Evolutionary conservation across 2,329 filamentous ascomycete species (phyloP).

Genomic region (Aspergillus nomiae): DNA sequence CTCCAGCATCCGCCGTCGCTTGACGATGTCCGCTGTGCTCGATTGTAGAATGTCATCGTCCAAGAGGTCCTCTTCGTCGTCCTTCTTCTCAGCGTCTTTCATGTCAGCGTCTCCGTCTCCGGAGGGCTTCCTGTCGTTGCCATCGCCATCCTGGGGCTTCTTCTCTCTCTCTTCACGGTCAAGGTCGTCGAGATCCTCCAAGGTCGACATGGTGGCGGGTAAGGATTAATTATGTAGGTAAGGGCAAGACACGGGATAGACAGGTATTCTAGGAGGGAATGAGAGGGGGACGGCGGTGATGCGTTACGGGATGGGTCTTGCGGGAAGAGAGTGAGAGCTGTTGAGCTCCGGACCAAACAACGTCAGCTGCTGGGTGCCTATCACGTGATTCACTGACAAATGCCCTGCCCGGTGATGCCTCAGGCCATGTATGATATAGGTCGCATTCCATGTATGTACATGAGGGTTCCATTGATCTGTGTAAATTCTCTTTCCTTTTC

Average conservation of each 20-base stretch:
- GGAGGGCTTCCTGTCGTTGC: slow-evolving; percentile 58
- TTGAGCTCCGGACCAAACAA: slow-evolving; percentile 38
- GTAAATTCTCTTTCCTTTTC: background rate
- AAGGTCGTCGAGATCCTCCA: slow-evolving; percentile 89
- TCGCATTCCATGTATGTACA: background rate
- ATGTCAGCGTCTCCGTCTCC: slow-evolving; percentile 81
- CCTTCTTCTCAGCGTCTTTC: slow-evolving; percentile 73
- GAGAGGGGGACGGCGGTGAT: slow-evolving; percentile 7
- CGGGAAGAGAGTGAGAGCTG: slow-evolving; percentile 18
- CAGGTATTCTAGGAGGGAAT: background rate
- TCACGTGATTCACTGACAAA: slow-evolving; percentile 34
- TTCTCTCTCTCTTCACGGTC: slow-evolving; percentile 76
- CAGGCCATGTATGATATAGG: background rate
- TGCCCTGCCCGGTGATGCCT: slow-evolving; percentile 3
- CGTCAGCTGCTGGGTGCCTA: slow-evolving; percentile 32
- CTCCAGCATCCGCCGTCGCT: slow-evolving; percentile 86
- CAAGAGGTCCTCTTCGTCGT: slow-evolving; percentile 76
- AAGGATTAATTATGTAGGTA: background rate
- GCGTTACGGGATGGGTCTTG: slow-evolving; percentile 10
- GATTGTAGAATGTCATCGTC: slow-evolving; percentile 92
- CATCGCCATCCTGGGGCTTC: slow-evolving; percentile 60
- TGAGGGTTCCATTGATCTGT: background rate
- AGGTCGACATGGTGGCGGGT: slow-evolving; percentile 69
- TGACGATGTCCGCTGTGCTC: slow-evolving; percentile 92
- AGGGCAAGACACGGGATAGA: background rate